A percentile compares a stretch with the other conserved stretches of the same genome.
Evolutionary conservation across 2,329 filamentous ascomycete genomes (phyloP).

Genomic region (Phialophora verrucosa): DNA sequence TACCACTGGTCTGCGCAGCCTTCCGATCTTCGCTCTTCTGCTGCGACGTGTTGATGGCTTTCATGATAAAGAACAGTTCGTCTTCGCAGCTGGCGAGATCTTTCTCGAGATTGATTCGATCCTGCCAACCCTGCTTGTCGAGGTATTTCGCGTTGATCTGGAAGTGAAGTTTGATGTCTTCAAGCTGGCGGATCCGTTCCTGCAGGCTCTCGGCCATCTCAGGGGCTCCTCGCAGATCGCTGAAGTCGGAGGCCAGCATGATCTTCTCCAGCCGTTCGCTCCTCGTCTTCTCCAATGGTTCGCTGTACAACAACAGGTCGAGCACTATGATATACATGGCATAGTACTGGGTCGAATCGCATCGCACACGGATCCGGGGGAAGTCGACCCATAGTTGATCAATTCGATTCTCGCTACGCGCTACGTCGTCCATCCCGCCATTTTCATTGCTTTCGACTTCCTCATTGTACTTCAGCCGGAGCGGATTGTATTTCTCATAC

Average conservation of each 20-base stretch:
- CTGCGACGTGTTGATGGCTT: constrained; percentile 96
- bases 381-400: constrained; percentile 98
- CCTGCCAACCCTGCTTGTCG: constrained; percentile 88
- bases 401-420: constrained; percentile 74
- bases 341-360: constrained; percentile 97
- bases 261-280: constrained; percentile 97
- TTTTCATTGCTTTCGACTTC: constrained; percentile 67
- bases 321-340: constrained; percentile 97
- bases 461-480: constrained; percentile 96
- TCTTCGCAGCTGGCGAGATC: constrained; percentile 91
- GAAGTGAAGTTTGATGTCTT: constrained; percentile 96
- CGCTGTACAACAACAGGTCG: constrained; percentile 92
- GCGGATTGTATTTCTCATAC: constrained; percentile 97
- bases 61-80: constrained; percentile 99
- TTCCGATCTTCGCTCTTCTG: constrained; percentile 76
- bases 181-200: constrained; percentile 87
- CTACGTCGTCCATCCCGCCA: constrained; percentile 50
- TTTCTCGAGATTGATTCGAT: constrained; percentile 83
- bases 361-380: constrained; percentile 89
- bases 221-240: constrained; percentile 89
- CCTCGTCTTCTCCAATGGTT: constrained; percentile 95
- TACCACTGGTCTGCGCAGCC: constrained; percentile 73
- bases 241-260: constrained; percentile 98
- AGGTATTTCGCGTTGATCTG: constrained; percentile 87
- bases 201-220: constrained; percentile 92